These are phyloP conservation scores for Lentinula edodes DNA, from an alignment of 768 basidiomycete genomes.

Conservation along the genomic window DNA sequence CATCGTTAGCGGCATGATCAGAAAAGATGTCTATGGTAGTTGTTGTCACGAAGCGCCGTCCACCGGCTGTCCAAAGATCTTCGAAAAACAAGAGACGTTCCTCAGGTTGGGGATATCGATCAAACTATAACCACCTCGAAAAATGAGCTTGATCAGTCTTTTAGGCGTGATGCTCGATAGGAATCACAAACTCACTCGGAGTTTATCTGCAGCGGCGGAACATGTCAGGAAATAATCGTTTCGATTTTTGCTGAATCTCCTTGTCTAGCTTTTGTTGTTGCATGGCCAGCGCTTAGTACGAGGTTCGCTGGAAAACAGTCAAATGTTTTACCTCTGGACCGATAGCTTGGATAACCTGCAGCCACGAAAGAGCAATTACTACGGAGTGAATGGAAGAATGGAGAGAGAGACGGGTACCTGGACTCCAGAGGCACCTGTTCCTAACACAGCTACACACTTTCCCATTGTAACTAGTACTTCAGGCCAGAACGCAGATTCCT, in stretches of 20 bases:
- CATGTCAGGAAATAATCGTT: slow-evolving; percentile 15
- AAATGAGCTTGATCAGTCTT: neutral
- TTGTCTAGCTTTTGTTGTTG: slow-evolving; percentile 11
- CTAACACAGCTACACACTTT: slow-evolving; percentile 21
- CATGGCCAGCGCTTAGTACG: slow-evolving; percentile 19
- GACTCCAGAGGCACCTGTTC: slow-evolving; percentile 21
- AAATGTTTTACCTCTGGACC: slow-evolving; percentile 16
- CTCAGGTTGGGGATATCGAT: slow-evolving; percentile 11
- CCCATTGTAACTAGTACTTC: slow-evolving; percentile 13
- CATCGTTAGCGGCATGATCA: slow-evolving; percentile 15
- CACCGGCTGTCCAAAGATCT: slow-evolving; percentile 16
- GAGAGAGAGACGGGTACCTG: slow-evolving; percentile 9
- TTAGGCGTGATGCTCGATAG: neutral
- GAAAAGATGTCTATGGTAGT: slow-evolving; percentile 11
- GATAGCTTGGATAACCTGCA: slow-evolving; percentile 14
- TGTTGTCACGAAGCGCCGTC: slow-evolving; percentile 16
- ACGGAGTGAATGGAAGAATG: neutral
- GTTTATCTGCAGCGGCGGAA: slow-evolving; percentile 17
- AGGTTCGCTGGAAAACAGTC: slow-evolving; percentile 23
- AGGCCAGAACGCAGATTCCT: slow-evolving; percentile 20
- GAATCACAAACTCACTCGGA: neutral
- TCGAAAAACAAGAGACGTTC: slow-evolving; percentile 17
- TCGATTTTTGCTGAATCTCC: slow-evolving; percentile 10
- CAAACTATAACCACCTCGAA: slow-evolving; percentile 12
- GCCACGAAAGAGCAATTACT: neutral